Evolutionary conservation across 352 stramenopile genomes (phyloP).

Genomic region (Globisporangium takayamanum): DNA sequence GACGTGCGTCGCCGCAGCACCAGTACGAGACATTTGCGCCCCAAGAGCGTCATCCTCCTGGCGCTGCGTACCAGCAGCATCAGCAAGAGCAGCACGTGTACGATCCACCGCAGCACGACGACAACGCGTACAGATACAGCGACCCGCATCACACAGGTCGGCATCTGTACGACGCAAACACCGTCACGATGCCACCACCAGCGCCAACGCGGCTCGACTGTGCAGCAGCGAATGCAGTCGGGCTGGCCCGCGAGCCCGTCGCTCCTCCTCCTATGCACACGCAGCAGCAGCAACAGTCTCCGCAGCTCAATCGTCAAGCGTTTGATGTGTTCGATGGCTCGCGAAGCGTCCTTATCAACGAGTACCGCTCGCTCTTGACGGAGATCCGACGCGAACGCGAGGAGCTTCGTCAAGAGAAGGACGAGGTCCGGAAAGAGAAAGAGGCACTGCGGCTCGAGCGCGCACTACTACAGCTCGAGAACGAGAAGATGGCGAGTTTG

Average conservation of each 20-base stretch:
- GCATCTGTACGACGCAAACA: background rate
- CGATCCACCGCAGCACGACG: background rate
- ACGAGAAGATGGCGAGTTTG: conserved; percentile 60
- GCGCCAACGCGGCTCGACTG: conserved; percentile 14
- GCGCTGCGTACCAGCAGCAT: conserved; percentile 6
- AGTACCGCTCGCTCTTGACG: conserved; percentile 55
- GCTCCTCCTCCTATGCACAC: background rate
- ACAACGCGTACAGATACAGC: background rate
- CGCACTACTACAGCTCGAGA: conserved; percentile 61
- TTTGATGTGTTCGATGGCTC: conserved; percentile 8
- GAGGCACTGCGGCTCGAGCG: conserved; percentile 70
- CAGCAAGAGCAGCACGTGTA: conserved; percentile 8
- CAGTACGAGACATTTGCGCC: background rate
- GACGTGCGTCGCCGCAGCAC: background rate
- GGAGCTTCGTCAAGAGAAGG: conserved; percentile 62
- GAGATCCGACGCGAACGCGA: conserved; percentile 71
- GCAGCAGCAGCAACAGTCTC: conserved; percentile 11
- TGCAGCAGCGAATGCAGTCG: conserved; percentile 10
- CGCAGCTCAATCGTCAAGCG: conserved; percentile 1
- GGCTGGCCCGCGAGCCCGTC: background rate
- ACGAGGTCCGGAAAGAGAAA: conserved; percentile 59
- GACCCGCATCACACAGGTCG: background rate
- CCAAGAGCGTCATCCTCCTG: conserved; percentile 1
- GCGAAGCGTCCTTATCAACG: conserved; percentile 31
- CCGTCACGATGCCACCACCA: conserved; percentile 15